A percentile compares a stretch with the other conserved stretches of the same genome.
Evolutionary conservation across 352 stramenopile genomes (phyloP).

Genomic region (Globisporangium perplexum): DNA sequence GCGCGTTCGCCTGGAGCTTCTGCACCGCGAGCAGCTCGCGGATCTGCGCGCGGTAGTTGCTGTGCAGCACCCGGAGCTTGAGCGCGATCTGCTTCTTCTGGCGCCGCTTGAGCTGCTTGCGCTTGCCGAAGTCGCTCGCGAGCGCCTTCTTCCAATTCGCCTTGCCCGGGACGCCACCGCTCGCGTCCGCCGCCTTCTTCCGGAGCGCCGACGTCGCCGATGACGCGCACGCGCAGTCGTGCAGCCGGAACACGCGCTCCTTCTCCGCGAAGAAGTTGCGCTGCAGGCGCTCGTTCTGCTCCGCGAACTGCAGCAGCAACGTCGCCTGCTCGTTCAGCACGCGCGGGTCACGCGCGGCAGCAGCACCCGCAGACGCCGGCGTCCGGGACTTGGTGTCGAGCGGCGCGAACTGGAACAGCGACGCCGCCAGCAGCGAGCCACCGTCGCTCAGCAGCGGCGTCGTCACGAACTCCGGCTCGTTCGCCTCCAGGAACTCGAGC

Average conservation of each 20-base stretch:
- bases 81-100: constrained; percentile 59
- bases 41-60: constrained; percentile 32
- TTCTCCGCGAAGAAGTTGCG: constrained; percentile 43
- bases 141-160: constrained; percentile 52
- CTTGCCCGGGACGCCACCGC: neutral
- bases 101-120: constrained; percentile 67
- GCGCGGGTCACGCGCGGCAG: constrained; percentile 4
- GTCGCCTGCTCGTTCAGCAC: constrained; percentile 27
- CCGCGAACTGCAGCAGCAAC: constrained; percentile 39
- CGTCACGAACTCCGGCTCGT: constrained; percentile 33
- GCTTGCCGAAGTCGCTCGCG: constrained; percentile 43
- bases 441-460: constrained; percentile 34
- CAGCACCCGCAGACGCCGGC: neutral
- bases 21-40: constrained; percentile 40
- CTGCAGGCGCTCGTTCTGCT: constrained; percentile 42
- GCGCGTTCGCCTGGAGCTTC: constrained; percentile 40
- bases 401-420: constrained; percentile 36
- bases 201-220: constrained; percentile 11
- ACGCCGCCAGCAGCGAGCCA: constrained; percentile 29
- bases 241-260: constrained; percentile 36
- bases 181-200: constrained; percentile 1
- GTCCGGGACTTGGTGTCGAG: neutral
- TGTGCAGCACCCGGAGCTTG: constrained; percentile 43
- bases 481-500: constrained; percentile 30
- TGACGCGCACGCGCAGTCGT: constrained; percentile 33